Percentiles rank a stretch among this genome's conserved stretches.
Conservation (phyloP, 2,329 filamentous ascomycete genomes). For the Alternaria gansuensis region DNA sequence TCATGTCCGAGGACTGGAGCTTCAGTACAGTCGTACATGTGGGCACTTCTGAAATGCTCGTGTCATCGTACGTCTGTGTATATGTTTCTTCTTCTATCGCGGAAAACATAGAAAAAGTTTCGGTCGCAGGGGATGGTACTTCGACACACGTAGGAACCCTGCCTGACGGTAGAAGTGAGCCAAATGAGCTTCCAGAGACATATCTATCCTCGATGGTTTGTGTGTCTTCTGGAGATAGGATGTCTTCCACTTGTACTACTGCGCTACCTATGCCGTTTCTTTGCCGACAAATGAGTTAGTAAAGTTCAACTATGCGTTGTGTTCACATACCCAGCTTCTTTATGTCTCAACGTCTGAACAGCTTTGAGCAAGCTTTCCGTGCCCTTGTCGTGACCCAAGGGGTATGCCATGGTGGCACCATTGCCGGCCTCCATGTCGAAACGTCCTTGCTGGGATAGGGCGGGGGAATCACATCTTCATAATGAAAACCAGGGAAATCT, state of each 20-base stretch:
- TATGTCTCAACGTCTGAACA: neutral
- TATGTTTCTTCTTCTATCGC: neutral
- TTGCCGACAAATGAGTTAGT: constrained; percentile 4
- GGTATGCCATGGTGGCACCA: neutral
- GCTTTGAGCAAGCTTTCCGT: constrained; percentile 5
- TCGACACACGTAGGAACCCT: neutral
- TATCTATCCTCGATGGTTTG: neutral
- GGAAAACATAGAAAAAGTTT: neutral
- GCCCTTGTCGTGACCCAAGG: constrained; percentile 4
- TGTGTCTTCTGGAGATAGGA: neutral
- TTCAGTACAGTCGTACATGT: constrained; percentile 5
- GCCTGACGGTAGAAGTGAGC: neutral
- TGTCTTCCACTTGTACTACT: neutral
- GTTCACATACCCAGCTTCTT: constrained; percentile 9
- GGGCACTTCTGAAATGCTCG: neutral
- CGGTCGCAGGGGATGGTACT: neutral
- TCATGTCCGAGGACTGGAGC: neutral
- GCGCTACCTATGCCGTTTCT: neutral
- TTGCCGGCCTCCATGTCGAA: constrained; percentile 7
- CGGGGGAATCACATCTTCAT: constrained; percentile 4
- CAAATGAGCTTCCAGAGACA: neutral
- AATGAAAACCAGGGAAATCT: neutral
- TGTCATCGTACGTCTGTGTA: neutral
- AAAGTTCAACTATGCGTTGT: neutral
- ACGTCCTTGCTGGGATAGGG: neutral